Base-by-base conservation (phyloP, 2,329 filamentous ascomycete species). In the Fusarium vanettenii region DNA sequence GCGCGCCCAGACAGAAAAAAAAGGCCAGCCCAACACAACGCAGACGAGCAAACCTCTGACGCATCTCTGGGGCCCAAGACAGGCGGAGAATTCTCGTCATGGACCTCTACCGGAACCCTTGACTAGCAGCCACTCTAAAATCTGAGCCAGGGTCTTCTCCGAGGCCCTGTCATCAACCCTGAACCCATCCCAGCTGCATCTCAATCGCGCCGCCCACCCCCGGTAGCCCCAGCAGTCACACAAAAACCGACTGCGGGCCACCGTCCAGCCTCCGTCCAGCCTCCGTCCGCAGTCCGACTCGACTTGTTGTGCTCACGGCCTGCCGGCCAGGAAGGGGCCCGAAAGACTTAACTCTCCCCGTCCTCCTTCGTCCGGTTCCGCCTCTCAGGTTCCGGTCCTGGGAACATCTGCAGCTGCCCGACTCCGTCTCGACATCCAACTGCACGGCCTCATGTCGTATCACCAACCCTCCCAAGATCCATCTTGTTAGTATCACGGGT, bases 391-490 rank as follows among this genome's bases (percentile, higher is more conserved):
- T 73, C 78, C 77, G 73, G 76, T 71, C 81, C 79, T 79, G 73
- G 70, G 76, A 66, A 72, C 72, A 78, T 75, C 86, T 88, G 86
- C 86, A 87, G 82, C 82, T 83, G 81, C 81, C 85, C 85, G 82
- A 80, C 83, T 80, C 81, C 83, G 81, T 82, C 82, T 82, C 82
- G 82, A 84, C 81, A 83, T 81, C 81, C 81, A 81, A 82, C 83
- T 84, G 79, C 84, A 86, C 82, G 83, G 83, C 85, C 83, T 84
- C 83, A 87, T 86, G 84, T 81, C 80, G 87, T 89, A 84, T 84
- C 79, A 88, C 87, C 77, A 82, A 80, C 80, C 81, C 79, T 80
- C 81, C 82, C 83, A 84, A 82, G 81, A 84, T 82, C 83, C 81
- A 82, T 82, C 83, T 84, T 84, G 80, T 82, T 79, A 85, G 86